Conservation (phyloP, 768 basidiomycete species). For the Rhodotorula babjevae region DNA sequence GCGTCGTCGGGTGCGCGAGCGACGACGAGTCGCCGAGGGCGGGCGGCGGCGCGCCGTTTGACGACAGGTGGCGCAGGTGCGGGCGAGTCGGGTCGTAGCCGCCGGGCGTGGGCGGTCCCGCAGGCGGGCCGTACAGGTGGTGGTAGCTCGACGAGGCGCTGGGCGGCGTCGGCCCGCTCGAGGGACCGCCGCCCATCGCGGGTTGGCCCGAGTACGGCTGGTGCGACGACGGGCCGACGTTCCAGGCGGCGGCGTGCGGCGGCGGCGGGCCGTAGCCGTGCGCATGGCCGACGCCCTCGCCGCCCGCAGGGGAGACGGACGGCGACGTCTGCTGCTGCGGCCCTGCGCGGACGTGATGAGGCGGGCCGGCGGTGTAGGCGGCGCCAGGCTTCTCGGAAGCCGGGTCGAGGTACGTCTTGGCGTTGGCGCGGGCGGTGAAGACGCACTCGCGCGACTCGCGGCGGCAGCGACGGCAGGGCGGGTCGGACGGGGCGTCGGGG, state of each 20-base stretch:
- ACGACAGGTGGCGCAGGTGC: neutral
- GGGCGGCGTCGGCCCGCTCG: neutral
- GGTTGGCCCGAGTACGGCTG: neutral
- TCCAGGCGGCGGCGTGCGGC: neutral
- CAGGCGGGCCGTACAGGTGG: neutral
- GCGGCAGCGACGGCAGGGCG: conserved; percentile 40
- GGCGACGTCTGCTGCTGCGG: neutral
- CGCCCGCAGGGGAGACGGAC: neutral
- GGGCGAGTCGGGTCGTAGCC: conserved; percentile 1
- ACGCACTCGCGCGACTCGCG: conserved; percentile 38
- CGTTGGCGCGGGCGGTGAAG: conserved; percentile 24
- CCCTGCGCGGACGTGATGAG: neutral
- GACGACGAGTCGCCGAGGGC: too few relatives aligned
- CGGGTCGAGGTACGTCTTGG: conserved; percentile 6
- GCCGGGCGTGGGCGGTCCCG: neutral
- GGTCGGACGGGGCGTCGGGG: conserved; percentile 36
- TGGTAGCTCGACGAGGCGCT: neutral
- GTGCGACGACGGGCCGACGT: neutral
- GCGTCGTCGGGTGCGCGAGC: neutral
- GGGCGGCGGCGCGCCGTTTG: neutral
- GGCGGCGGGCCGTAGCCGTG: neutral
- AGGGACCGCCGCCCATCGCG: neutral
- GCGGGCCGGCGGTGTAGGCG: neutral
- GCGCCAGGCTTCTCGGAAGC: neutral
- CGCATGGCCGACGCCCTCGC: neutral